A percentile compares a stretch with the other conserved stretches of the same genome.
Evolutionary conservation across 202 grass and related monocot genomes (phyloP).

Genomic region (Setaria italica): DNA sequence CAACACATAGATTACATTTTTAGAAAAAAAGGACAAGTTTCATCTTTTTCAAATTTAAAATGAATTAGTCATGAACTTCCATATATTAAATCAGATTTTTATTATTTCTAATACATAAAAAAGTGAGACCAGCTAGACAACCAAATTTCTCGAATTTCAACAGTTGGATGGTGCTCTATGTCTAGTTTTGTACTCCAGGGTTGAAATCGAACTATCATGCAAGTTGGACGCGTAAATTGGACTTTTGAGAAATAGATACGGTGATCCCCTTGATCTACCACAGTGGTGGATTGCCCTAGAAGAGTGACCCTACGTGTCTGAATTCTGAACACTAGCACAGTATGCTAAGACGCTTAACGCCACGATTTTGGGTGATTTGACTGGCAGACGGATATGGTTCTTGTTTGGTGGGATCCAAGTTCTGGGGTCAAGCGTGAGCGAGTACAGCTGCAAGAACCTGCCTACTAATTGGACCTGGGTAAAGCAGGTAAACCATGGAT

Average conservation of each 20-base stretch:
- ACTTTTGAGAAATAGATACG: neutral
- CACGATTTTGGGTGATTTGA: constrained; percentile 34
- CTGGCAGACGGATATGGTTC: neutral
- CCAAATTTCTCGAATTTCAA: no score
- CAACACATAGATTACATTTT: no score
- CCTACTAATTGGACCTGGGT: neutral
- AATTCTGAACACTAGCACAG: neutral
- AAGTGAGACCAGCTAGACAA: no score
- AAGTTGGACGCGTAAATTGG: no score
- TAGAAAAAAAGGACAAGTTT: no score
- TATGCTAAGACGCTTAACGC: constrained; percentile 18
- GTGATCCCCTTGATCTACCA: neutral
- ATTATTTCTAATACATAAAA: no score
- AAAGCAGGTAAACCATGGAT: constrained; percentile 20
- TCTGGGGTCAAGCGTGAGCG: constrained; percentile 19
- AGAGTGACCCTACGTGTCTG: neutral
- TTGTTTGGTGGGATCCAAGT: constrained; percentile 5
- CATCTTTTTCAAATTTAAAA: no score
- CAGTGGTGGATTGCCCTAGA: neutral
- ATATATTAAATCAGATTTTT: no score
- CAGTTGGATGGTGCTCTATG: no score
- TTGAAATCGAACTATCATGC: no score
- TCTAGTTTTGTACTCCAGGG: no score
- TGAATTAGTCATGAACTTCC: no score
- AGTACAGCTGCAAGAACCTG: neutral